A percentile compares a stretch with the other conserved stretches of the same genome.
These are phyloP conservation scores for Trichothecium roseum DNA, from an alignment of 2,329 filamentous ascomycete genomes.

Conservation along the genomic window DNA sequence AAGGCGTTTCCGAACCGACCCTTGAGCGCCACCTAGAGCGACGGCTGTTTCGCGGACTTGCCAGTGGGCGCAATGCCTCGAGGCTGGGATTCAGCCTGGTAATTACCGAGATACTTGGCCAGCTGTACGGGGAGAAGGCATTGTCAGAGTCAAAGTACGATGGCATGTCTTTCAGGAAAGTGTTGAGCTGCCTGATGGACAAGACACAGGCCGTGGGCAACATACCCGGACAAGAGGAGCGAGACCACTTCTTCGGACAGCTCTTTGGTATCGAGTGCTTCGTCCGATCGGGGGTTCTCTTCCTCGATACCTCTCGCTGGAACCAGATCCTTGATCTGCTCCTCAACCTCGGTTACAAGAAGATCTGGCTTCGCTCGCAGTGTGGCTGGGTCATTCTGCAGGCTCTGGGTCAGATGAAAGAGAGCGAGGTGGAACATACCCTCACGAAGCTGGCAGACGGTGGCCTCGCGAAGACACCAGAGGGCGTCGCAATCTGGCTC, in stretches of 20 bases:
- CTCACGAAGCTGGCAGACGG: constrained; percentile 52
- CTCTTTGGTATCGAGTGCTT: constrained; percentile 83
- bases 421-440: constrained; percentile 48
- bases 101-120: constrained; percentile 66
- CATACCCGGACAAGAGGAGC: constrained; percentile 61
- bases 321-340: constrained; percentile 60
- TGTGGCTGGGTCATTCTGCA: constrained; percentile 76
- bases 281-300: constrained; percentile 66
- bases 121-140: constrained; percentile 49
- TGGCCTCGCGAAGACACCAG: constrained; percentile 68
- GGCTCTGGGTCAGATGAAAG: constrained; percentile 52
- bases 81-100: constrained; percentile 84
- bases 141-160: constrained; percentile 36
- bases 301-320: constrained; percentile 51
- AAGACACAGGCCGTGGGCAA: constrained; percentile 45
- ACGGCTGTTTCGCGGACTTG: constrained; percentile 75
- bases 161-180: constrained; percentile 44
- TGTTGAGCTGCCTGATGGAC: constrained; percentile 41
- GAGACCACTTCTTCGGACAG: constrained; percentile 75
- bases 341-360: constrained; percentile 65
- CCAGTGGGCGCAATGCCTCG: constrained; percentile 81
- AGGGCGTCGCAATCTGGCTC: constrained; percentile 86
- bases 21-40: constrained; percentile 50
- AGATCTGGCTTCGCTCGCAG: constrained; percentile 81
- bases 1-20: constrained; percentile 39